Conservation (phyloP, 305 asterid genomes). For the Withania somnifera region DNA sequence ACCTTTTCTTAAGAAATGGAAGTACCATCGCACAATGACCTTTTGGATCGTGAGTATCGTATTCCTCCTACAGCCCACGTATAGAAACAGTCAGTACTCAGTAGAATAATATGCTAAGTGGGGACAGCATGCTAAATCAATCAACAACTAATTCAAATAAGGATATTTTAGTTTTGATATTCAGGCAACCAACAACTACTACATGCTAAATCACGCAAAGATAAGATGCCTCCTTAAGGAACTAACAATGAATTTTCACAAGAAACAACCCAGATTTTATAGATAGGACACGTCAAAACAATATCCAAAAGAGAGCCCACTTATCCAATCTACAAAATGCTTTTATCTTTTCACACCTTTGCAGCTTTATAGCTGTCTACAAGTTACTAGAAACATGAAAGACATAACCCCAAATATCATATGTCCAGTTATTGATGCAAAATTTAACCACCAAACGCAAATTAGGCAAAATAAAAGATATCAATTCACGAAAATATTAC, state of each 20-base stretch:
- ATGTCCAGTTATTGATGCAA: neutral
- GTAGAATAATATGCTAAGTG: neutral
- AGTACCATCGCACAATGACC: conserved; percentile 50
- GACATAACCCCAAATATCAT: neutral
- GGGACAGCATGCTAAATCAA: neutral
- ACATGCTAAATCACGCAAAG: too few relatives aligned
- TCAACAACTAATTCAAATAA: neutral
- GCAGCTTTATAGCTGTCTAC: neutral
- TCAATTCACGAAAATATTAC: neutral
- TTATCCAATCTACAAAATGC: neutral
- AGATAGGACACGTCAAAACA: neutral
- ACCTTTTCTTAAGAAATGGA: conserved; percentile 87
- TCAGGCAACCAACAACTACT: neutral
- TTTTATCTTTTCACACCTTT: neutral
- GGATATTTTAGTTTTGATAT: neutral
- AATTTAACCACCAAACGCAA: neutral
- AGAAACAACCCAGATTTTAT: neutral
- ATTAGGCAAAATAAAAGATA: neutral
- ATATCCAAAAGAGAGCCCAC: neutral
- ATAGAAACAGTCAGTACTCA: neutral
- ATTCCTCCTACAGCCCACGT: conserved; percentile 63
- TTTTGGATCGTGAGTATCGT: conserved; percentile 97
- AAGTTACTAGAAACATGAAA: neutral
- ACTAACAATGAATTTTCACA: neutral
- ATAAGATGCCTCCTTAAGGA: neutral